Evolutionary conservation across 2,329 filamentous ascomycete genomes (phyloP), one percentile per base, ranked within the genome.

Genomic region (Sphaerulina populicola): DNA sequence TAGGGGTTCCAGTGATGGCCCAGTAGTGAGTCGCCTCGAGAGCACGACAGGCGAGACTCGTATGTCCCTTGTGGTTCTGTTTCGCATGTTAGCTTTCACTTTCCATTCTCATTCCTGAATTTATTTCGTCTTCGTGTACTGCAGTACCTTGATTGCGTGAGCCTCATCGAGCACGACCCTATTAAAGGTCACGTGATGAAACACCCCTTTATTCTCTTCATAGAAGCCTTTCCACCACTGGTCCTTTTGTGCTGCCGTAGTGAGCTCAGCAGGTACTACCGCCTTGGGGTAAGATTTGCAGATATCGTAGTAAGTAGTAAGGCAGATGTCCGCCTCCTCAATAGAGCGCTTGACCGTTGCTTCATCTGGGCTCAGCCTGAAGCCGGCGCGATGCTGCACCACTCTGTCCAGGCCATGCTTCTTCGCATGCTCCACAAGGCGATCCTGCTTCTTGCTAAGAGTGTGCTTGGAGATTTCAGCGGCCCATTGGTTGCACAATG

Each of bases 131-230:
- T n/a, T n/a, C n/a, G 15, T 3, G 3, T 11, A 36, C 76, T 40
- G 12, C n/a, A n/a, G n/a, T n/a, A 50, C 48, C 35, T 97, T 97
- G 81, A 98, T 97, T 58, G 90, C 90, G 67, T 97, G 93, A 1
- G 93, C 93, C 70, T 98, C 91, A 62, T 98, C 91, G 29, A 97
- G 80, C 68, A 98, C 71, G 3, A 82, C 53, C 1, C 80, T 66
- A 37, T 76, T 72, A 68, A 73, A 80, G 0, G 68, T 62, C 3
- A 72, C 58, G 1, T 51, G 44, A 54, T 74, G 72, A 1, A 76
- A 59, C 4, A 62, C 44, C 0, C 70, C 72, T 3, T 71, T 60
- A 0, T 68, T 43, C 0, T 61, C 53, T 1, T 64, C 58, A 5
- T 60, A 73, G 0, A 62, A 53, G 0, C 57, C 14, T 9, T 57